Evolutionary conservation across 208 protist genomes (phyloP), one percentile per base, ranked within the genome.

Genomic region (Entamoeba histolytica): DNA sequence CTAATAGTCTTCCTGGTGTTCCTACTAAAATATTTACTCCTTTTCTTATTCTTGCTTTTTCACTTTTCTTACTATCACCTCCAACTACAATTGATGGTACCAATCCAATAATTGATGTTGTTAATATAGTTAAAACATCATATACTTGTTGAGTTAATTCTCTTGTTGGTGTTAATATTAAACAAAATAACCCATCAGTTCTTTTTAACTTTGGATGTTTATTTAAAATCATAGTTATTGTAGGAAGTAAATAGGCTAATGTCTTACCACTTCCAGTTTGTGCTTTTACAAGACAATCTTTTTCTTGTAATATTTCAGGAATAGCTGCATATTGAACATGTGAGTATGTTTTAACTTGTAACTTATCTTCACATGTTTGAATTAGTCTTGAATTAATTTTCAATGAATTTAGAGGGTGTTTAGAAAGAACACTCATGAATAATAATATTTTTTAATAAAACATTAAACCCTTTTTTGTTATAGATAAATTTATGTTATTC

Each of bases 61-160:
- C 87, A 31, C 92, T 93, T 8, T 57, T 31, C 19, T 69, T 55
- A 2, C 28, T 78, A 19, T 52, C 69, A 35, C 93, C 91, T n/a
- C 93, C 91, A 35, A 94, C 49, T 12, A 61, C 35, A 19, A 92
- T 44, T 35, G 92, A 31, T n/a, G 94, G 49, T 14, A 47, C 19
- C 28, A 95, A 49, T 15, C 52, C 51, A 17, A 91, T 57, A 4
- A 31, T 92, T 23, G 93, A 92, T n/a, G 55, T 93, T 73, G 69
- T 92, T 49, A 91, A 44, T 49, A 91, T 49, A 28, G 28, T 15
- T 92, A 96, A 73, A 96, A 95, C 55, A 57, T 98, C 96, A 14
- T 96, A 96, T 93, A 99, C 98, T 91, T 91, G 78, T 91, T 91
- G 78, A 44, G 78, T 49, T 49, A 91, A 91, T 44, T 91, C 78